phyloP scores from a whole-genome alignment of 306 rosid genomes.

The Abrus pulchellus region DNA sequence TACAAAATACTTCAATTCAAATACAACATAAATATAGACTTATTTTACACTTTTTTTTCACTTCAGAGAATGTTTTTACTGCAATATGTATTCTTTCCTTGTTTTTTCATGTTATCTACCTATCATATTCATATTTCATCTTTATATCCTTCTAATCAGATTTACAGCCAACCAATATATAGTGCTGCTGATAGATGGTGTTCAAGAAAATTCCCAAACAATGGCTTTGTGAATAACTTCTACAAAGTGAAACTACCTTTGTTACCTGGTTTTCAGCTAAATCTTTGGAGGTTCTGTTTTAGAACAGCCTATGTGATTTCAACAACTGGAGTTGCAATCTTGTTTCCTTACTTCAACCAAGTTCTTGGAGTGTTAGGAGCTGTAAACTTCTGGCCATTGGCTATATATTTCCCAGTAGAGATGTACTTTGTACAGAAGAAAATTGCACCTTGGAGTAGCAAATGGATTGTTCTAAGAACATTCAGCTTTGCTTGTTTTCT shows the following conservation, averaged over 20 bases:
- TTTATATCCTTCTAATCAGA: slow-evolving; percentile 51
- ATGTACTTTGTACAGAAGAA: slow-evolving; percentile 86
- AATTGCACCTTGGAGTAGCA: slow-evolving; percentile 68
- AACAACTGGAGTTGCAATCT: slow-evolving; percentile 68
- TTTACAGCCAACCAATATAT: slow-evolving; percentile 74
- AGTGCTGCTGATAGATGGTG: slow-evolving; percentile 71
- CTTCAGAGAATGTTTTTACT: too few species aligned
- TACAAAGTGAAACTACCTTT: slow-evolving; percentile 68
- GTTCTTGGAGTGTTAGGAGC: slow-evolving; percentile 87
- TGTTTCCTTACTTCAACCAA: slow-evolving; percentile 88
- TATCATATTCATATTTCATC: background rate
- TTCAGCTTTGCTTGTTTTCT: slow-evolving; percentile 81
- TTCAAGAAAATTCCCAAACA: slow-evolving; percentile 62
- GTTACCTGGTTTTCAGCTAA: slow-evolving; percentile 56
- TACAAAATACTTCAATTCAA: background rate
- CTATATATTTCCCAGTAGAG: slow-evolving; percentile 88
- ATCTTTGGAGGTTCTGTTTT: slow-evolving; percentile 69
- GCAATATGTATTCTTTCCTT: background rate
- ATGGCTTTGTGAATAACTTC: slow-evolving; percentile 63
- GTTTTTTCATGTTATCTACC: background rate
- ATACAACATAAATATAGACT: background rate
- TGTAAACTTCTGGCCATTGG: slow-evolving; percentile 87
- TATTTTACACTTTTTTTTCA: too few species aligned
- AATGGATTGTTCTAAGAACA: slow-evolving; percentile 70
- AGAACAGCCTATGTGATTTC: slow-evolving; percentile 75